Percentiles rank a stretch among this genome's conserved stretches.
phyloP scores from a whole-genome alignment of 108 stramenopile species.

The Discostella stelligeroides region DNA sequence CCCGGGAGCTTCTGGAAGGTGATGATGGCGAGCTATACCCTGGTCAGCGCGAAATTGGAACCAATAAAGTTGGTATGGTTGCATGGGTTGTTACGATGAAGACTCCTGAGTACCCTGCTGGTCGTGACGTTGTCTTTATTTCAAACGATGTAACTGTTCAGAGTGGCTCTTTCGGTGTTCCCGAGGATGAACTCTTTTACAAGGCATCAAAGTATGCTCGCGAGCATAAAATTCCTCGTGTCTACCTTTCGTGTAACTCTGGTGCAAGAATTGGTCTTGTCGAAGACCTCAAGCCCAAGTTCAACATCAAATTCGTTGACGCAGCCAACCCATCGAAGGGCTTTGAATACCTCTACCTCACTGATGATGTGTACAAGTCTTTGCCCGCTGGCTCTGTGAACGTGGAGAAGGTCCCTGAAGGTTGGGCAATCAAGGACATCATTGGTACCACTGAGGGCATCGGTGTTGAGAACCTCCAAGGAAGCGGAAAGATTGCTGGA shows the following conservation, averaged over 20 bases:
- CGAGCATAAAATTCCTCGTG: conserved; percentile 87
- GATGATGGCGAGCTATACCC: conserved; percentile 73
- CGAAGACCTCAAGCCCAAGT: conserved; percentile 95
- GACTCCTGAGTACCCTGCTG: conserved; percentile 97
- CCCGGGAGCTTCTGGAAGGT: conserved; percentile 81
- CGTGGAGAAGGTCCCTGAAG: conserved; percentile 84
- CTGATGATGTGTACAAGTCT: conserved; percentile 88
- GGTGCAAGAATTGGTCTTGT: conserved; percentile 98
- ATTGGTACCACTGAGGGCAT: conserved; percentile 95
- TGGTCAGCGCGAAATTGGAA: conserved; percentile 86
- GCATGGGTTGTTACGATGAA: conserved; percentile 92
- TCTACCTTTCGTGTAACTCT: conserved; percentile 97
- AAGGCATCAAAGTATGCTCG: conserved; percentile 93
- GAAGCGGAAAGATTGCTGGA: conserved; percentile 98
- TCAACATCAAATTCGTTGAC: conserved; percentile 94
- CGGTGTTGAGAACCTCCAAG: conserved; percentile 98
- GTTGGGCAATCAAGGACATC: conserved; percentile 91
- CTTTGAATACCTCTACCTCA: conserved; percentile 96
- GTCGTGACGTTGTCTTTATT: conserved; percentile 95
- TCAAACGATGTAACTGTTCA: conserved; percentile 98
- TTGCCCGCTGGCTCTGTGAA: conserved; percentile 89
- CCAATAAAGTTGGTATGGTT: conserved; percentile 98
- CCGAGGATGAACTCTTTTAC: conserved; percentile 94
- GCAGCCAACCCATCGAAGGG: conserved; percentile 87
- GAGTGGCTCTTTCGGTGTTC: conserved; percentile 97